Base-by-base conservation (phyloP, 2,329 filamentous ascomycete genomes). In the Neofusicoccum ribis region DNA sequence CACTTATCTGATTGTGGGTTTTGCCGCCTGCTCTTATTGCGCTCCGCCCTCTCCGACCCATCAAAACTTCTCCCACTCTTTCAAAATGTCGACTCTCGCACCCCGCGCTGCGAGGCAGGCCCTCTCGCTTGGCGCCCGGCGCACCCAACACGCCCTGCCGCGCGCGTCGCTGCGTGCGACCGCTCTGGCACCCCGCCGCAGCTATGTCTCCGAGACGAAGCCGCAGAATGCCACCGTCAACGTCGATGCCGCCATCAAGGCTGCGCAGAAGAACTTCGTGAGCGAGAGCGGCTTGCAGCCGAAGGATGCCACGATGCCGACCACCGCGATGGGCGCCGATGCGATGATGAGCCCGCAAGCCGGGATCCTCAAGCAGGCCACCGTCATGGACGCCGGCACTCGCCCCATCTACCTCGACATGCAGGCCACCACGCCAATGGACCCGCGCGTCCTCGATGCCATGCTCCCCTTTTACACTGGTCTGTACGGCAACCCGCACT, bases 341-440 rank as follows among this genome's bases (percentile, higher is more conserved):
- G 85, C 87, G 58, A 89, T 89, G 75, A 88, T 95, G 82, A 95
- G 90, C 78, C 91, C 92, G n/a, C 87, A 91, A 75, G 91, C 92
- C 68, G 88, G 87, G 69, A 89, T 97, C 51, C 83, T 99, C 68
- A 96, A 95, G 82, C 90, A 97, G 77, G 94, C 93, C 8, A 93
- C 92, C 12, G 84, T 97, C 69, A 91, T 98, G 89, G 93, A 97
- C 70, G 89, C 96, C 78, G 95, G 95, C 66, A 89, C 91, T 68
- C 86, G 95, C 66, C 95, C 95, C 44, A 98, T 99, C 75, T 99
- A 99, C 74, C 89, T 99, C 63, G 95, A 99, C 76, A 97, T 97
- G 90, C 95, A 99, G 81, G 92, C 95, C 41, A 99, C 95, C 1
- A 99, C 95, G 0, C 95, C 95, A 17, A 88, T 95, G 66, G 95